Evolutionary conservation across 2,329 filamentous ascomycete genomes (phyloP), one percentile per base, ranked within the genome.

Genomic region (Hypoxylon sp.): DNA sequence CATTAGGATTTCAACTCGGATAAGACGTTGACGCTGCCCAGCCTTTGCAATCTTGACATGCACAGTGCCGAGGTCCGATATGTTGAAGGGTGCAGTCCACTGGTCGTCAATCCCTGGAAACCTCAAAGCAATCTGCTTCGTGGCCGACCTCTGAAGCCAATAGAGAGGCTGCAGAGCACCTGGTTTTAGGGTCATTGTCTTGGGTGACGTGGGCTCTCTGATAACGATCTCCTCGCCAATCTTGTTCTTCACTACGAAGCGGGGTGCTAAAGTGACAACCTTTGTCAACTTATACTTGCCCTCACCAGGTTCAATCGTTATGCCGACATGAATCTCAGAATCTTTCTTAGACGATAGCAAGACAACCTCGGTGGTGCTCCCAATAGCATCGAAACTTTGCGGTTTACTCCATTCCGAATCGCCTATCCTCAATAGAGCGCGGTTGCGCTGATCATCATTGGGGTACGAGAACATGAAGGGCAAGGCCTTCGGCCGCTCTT

Each of bases 211-310:
- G 11, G 95, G 93, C 78, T 99, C 96, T 45, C 96, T 90, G 28
- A 98, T 91, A 74, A 96, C 90, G 67, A 99, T 88, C 63, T 96
- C 92, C 77, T 99, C 95, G 28, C 87, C 90, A 60, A 98, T 85
- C 80, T 94, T 95, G 82, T 98, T 99, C 79, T 97, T 94, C 71
- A 99, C 84, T 59, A 99, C 91, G 76, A 97, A 99, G 23, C 96
- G 89, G 25, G 97, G 96, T 0, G 96, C 90, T 43, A 99, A 87
- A 0, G 94, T 98, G 25, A 99, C 93, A 11, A 98, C 92, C 82
- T 97, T 98, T 17, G 93, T 97, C 84, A 99, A 85, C 79, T 97
- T 98, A 83, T 98, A 99, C 80, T 99, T 99, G 75, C 96, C 96
- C 75, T 97, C 92, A 10, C 96, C 96, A 63, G 97, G 91, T 63